phyloP scores from a whole-genome alignment of 371 early-diverging fungal species.

The Mucor piriformis region DNA sequence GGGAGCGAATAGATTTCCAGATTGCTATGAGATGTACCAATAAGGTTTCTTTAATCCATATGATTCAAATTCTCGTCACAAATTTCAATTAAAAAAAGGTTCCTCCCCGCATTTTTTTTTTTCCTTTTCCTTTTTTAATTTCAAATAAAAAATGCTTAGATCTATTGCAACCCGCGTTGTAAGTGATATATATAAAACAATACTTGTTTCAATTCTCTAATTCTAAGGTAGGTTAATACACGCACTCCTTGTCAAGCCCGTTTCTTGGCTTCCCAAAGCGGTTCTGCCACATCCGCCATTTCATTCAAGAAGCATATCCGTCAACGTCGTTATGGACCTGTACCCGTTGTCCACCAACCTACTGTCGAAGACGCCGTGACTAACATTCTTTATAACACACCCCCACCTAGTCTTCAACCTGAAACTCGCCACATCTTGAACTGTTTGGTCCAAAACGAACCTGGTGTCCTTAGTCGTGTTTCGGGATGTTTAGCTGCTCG shows the following conservation, averaged over 20 bases:
- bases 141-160: constrained; percentile 13
- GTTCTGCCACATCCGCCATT: constrained; percentile 59
- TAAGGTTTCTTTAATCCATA: constrained; percentile 15
- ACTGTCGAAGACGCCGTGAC: constrained; percentile 86
- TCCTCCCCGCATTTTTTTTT: not conserved
- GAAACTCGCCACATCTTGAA: constrained; percentile 85
- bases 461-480: constrained; percentile 92
- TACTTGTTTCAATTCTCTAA: constrained; percentile 2
- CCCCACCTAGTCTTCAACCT: constrained; percentile 55
- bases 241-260: constrained; percentile 15
- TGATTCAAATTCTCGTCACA: constrained; percentile 33
- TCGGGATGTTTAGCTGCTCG: constrained; percentile 94
- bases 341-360: constrained; percentile 40
- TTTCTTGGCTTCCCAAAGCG: constrained; percentile 12
- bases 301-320: constrained; percentile 60
- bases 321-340: constrained; percentile 57
- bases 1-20: constrained; percentile 1
- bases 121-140: constrained; percentile 7
- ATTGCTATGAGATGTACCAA: constrained; percentile 26
- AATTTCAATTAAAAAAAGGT: not conserved
- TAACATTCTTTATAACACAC: constrained; percentile 93
- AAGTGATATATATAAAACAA: not conserved
- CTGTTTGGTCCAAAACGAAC: constrained; percentile 94
- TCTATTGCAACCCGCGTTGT: constrained; percentile 20
- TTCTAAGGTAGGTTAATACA: not conserved